A percentile compares a stretch with the other conserved stretches of the same genome.
phyloP scores from a whole-genome alignment of 2,329 filamentous ascomycete species.

The Botrytis fabae region DNA sequence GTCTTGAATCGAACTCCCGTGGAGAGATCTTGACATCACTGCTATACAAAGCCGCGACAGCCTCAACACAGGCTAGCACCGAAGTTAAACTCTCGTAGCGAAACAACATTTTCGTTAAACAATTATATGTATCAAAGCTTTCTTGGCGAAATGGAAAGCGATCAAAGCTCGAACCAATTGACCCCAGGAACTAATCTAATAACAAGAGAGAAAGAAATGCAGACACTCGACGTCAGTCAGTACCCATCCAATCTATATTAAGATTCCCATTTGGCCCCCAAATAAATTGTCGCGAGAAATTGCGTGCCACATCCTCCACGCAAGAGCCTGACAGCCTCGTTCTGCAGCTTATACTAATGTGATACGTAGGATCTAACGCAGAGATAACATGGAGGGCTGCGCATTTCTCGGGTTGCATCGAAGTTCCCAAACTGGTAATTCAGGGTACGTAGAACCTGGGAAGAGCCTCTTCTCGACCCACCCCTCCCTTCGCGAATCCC shows the following conservation, averaged over 20 bases:
- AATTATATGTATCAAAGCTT: not conserved
- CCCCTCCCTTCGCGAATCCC: not conserved
- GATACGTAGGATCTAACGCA: constrained; percentile 4
- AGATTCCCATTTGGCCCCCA: not conserved
- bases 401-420: not conserved
- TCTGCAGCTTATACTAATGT: not conserved
- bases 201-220: not conserved
- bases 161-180: not conserved
- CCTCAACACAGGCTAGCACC: not conserved
- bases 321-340: not conserved
- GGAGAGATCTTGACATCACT: not conserved
- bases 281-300: not conserved
- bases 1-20: not conserved
- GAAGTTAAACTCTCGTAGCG: not conserved
- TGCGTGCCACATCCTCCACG: not conserved
- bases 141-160: not conserved
- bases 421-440: not conserved
- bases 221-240: not conserved
- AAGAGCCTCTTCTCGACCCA: not conserved
- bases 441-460: not conserved
- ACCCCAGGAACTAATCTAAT: not conserved
- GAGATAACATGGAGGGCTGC: not conserved
- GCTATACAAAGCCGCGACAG: not conserved
- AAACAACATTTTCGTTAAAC: not conserved
- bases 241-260: not conserved